Conservation (phyloP, 1,284 basidiomycete species). For the Puccinia horiana region DNA sequence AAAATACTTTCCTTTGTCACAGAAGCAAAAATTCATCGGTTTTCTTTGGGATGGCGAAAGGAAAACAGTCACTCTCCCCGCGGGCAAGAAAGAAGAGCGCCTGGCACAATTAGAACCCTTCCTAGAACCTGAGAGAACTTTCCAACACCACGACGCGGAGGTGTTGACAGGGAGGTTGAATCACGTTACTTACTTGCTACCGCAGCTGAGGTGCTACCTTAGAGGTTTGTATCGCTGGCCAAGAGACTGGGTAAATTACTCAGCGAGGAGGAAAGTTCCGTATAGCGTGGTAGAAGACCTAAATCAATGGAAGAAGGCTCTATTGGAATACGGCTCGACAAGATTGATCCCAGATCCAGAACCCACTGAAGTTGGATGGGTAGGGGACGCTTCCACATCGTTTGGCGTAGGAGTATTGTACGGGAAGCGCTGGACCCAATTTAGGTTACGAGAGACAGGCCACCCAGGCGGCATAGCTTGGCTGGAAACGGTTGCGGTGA, state of each 20-base stretch:
- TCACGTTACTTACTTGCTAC: neutral
- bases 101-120: too few species aligned
- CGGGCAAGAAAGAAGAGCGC: too few species aligned
- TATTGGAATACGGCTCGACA: too few species aligned
- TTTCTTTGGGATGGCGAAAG: too few species aligned
- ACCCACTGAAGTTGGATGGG: too few species aligned
- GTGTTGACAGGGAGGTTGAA: neutral
- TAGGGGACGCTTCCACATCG: neutral
- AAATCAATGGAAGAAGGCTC: neutral
- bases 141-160: too few species aligned
- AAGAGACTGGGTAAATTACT: neutral
- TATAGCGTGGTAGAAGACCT: neutral
- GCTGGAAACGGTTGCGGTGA: neutral
- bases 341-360: neutral
- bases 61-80: too few species aligned
- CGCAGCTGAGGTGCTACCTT: neutral
- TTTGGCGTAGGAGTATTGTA: neutral
- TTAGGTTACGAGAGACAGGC: neutral
- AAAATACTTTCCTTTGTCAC: too few species aligned
- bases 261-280: neutral
- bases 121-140: too few species aligned
- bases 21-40: too few species aligned
- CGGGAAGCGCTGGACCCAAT: neutral
- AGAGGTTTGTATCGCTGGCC: neutral
- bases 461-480: neutral